Base-by-base conservation (phyloP, 257 asterid genomes). In the Lithospermum erythrorhizon region DNA sequence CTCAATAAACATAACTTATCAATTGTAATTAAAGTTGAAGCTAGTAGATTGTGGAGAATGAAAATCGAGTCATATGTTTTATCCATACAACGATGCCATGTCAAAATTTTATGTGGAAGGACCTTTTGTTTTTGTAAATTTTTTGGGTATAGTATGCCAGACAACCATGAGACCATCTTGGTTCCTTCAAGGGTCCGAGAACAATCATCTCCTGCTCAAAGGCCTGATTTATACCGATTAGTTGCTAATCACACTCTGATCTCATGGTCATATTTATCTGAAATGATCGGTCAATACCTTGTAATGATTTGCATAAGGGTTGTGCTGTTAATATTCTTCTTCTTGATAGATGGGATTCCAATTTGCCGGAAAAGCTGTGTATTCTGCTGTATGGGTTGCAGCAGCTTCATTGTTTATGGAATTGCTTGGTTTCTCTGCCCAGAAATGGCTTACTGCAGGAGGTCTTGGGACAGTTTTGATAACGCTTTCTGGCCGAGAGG, bases 401-500 rank as follows among this genome's bases (percentile, higher is more conserved):
- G 96, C 99, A 21, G 75, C 81, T 59, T 83, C 97, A 57, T 81
- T 93, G 78, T 93, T 93, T 69, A 93, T 93, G 96, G 99, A 93
- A 79, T 75, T 93, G 83, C 78, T 93, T 68, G 99, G 99, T 61
- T 93, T 93, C 75, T 93, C 99, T 64, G 84, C 99, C 57, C 96
- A 93, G 77, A 93, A 69, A 72, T 89, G 95, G 99, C 87, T 93
- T 69, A 89, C 99, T 6, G 99, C 97, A 1, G 99, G 99, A 67
- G 96, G 99, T 54, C 99, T 93, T 62, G 99, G 97, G 68, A 93
- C 99, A 10, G 97, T 93, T 56, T 72, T 93, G 81, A 87, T 93
- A 67, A 93, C 99, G n/a, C 96, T 93, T 70, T 97, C 99, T 65
- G 97, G 99, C 52, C 97, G 99, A 22, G 97, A 93, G 97, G 99